A percentile compares a stretch with the other conserved stretches of the same genome.
Conservation (phyloP, 305 asterid genomes). For the Fraxinus ornus region DNA sequence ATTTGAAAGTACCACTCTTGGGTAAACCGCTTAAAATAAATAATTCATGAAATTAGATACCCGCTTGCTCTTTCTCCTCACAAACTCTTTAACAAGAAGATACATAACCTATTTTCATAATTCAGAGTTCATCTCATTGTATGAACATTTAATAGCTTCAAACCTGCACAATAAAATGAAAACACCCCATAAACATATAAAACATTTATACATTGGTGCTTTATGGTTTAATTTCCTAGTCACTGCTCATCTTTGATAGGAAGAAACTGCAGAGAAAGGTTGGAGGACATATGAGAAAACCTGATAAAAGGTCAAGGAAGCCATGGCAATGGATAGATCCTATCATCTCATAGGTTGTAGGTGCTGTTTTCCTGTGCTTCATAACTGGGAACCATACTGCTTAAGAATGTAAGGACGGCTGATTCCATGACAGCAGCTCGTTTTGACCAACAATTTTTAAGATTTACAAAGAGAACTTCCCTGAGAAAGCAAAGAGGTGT, state of each 20-base stretch:
- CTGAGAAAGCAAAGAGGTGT: too few species aligned
- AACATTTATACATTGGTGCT: not conserved
- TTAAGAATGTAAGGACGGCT: not conserved
- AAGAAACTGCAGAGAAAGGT: not conserved
- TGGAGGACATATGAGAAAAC: not conserved
- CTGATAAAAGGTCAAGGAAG: not conserved
- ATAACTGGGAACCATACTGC: not conserved
- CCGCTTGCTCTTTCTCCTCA: too few species aligned
- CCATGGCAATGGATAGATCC: not conserved
- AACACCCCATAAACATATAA: not conserved
- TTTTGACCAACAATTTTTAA: not conserved
- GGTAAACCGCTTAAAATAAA: too few species aligned
- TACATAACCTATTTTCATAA: too few species aligned
- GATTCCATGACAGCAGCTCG: not conserved
- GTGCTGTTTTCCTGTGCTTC: not conserved
- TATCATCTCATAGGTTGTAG: not conserved
- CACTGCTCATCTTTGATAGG: not conserved
- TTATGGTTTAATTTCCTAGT: not conserved
- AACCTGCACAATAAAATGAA: not conserved
- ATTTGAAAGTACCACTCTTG: too few species aligned
- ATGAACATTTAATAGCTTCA: not conserved
- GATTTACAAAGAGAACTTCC: too few species aligned
- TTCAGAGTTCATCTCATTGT: too few species aligned
- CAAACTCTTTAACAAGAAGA: too few species aligned
- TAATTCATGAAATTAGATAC: too few species aligned